Percentiles rank a stretch among this genome's conserved stretches.
These are phyloP conservation scores for Mycena latifolia DNA, from an alignment of 768 basidiomycete genomes.

Conservation along the genomic window DNA sequence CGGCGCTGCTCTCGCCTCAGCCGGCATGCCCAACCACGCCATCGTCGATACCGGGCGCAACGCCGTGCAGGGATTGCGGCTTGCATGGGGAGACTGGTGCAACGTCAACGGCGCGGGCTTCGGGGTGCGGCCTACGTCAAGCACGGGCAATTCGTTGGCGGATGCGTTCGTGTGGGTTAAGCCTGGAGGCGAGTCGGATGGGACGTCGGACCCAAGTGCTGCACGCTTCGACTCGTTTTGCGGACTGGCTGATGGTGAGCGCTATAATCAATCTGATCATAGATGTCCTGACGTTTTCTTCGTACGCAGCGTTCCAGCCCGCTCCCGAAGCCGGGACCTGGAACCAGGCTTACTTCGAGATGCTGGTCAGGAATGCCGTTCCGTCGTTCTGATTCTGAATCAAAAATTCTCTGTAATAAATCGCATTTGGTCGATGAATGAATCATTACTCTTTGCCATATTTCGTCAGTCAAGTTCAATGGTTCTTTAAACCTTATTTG, in stretches of 20 bases:
- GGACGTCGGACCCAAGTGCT: slow-evolving; percentile 68
- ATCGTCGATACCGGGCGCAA: slow-evolving; percentile 61
- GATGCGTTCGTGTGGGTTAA: slow-evolving; percentile 73
- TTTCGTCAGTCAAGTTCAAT: too few relatives aligned
- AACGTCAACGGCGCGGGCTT: slow-evolving; percentile 41
- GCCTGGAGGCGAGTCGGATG: slow-evolving; percentile 77
- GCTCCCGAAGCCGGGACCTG: slow-evolving; percentile 33
- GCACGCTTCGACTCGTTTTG: slow-evolving; percentile 66
- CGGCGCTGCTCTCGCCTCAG: slow-evolving; percentile 45
- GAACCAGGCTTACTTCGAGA: too few relatives aligned
- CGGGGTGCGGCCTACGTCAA: slow-evolving; percentile 68
- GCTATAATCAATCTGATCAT: slow-evolving; percentile 14
- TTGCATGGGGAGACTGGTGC: slow-evolving; percentile 57
- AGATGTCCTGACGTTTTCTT: too few relatives aligned
- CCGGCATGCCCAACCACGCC: slow-evolving; percentile 42
- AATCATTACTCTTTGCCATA: too few relatives aligned
- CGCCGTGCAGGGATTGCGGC: slow-evolving; percentile 56
- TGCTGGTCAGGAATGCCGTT: too few relatives aligned
- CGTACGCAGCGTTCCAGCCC: slow-evolving; percentile 11
- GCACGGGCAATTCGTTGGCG: slow-evolving; percentile 56
- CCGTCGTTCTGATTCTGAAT: too few relatives aligned
- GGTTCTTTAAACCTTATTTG: too few relatives aligned
- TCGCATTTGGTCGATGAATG: too few relatives aligned
- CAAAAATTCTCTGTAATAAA: too few relatives aligned
- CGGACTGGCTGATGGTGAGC: slow-evolving; percentile 54